phyloP scores from a whole-genome alignment of 1,284 basidiomycete species.

The Mycosarcoma mackinlayi region DNA sequence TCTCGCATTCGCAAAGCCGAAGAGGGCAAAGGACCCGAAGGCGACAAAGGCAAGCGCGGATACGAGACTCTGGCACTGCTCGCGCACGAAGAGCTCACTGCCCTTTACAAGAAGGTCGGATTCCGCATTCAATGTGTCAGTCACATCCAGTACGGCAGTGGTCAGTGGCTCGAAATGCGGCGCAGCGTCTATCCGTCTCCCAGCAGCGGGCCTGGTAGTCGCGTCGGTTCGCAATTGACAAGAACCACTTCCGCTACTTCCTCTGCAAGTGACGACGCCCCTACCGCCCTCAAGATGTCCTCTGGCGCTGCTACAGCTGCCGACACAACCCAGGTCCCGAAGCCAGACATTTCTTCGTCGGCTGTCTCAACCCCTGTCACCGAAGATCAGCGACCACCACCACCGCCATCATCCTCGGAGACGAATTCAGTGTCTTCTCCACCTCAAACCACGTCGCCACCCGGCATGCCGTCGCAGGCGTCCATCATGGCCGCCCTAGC shows the following conservation, averaged over 20 bases:
- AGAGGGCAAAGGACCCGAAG: conserved; percentile 44
- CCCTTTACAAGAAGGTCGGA: conserved; percentile 58
- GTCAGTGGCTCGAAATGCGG: conserved; percentile 65
- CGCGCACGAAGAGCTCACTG: conserved; percentile 57
- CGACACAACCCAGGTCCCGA: background rate
- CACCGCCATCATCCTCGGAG: background rate
- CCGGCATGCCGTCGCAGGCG: conserved; percentile 50
- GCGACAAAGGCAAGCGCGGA: conserved; percentile 44
- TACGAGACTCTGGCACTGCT: conserved; percentile 64
- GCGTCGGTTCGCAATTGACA: conserved; percentile 25
- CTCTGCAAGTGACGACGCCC: conserved; percentile 24
- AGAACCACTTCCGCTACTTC: conserved; percentile 37
- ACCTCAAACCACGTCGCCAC: conserved; percentile 16
- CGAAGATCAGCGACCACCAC: conserved; percentile 2
- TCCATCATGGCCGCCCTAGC: conserved; percentile 56
- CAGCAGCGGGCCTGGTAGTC: conserved; percentile 17
- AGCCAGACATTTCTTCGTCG: background rate
- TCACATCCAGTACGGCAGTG: conserved; percentile 56
- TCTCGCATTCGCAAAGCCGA: conserved; percentile 46
- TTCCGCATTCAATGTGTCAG: conserved; percentile 60
- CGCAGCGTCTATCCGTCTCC: conserved; percentile 50
- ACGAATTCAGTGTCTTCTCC: conserved; percentile 8
- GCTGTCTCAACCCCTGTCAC: conserved; percentile 2
- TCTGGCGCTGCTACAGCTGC: background rate
- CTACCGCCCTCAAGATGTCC: conserved; percentile 20